Evolutionary conservation across 305 asterid genomes (phyloP).

Genomic region (Petunia hybrid): DNA sequence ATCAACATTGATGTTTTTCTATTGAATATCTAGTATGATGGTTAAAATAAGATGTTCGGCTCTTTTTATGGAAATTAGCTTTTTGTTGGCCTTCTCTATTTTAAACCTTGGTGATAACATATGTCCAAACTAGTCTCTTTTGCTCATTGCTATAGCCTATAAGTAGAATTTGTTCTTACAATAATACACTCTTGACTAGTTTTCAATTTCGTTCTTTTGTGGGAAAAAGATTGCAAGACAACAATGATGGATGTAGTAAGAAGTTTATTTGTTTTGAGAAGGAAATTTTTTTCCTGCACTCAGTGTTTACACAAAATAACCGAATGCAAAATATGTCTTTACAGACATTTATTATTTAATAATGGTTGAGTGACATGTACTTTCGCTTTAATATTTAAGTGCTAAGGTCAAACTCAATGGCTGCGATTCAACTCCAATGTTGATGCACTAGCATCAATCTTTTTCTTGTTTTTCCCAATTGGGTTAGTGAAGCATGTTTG

Average conservation of each 20-base stretch:
- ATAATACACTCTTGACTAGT: neutral
- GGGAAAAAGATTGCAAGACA: neutral
- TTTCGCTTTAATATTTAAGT: too few species aligned
- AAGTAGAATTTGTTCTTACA: neutral
- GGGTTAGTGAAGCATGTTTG: too few species aligned
- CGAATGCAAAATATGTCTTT: too few species aligned
- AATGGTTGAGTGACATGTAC: too few species aligned
- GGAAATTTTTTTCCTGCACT: too few species aligned
- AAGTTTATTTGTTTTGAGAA: too few species aligned
- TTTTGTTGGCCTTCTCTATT: neutral
- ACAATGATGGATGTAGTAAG: neutral
- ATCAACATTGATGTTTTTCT: conserved; percentile 30
- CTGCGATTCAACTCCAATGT: too few species aligned
- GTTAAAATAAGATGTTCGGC: neutral
- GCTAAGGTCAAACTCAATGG: too few species aligned
- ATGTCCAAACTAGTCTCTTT: neutral
- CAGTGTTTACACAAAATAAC: too few species aligned
- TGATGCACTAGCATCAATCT: too few species aligned
- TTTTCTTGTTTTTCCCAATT: too few species aligned
- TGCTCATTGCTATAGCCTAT: neutral
- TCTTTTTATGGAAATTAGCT: neutral
- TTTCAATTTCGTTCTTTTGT: neutral
- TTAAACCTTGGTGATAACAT: neutral
- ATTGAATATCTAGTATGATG: conserved; percentile 27
- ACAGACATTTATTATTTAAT: too few species aligned